Percentiles rank a stretch among this genome's conserved stretches.
These are phyloP conservation scores for Tephrocybe sp. DNA, from an alignment of 768 basidiomycete genomes.

Conservation along the genomic window DNA sequence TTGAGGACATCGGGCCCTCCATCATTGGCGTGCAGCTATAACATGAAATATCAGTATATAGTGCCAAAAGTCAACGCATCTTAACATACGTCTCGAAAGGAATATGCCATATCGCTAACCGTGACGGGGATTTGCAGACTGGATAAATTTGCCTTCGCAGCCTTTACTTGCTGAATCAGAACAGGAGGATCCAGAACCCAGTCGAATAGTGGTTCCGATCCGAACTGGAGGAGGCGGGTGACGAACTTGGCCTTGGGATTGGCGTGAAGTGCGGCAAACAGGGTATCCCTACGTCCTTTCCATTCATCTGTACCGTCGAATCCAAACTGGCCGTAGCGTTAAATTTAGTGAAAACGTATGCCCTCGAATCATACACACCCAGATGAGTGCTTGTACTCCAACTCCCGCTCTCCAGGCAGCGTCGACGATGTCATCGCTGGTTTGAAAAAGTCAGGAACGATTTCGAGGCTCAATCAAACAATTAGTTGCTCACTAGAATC, in stretches of 20 bases:
- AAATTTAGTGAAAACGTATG: background rate
- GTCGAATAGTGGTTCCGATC: slow-evolving; percentile 70
- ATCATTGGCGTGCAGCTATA: slow-evolving; percentile 38
- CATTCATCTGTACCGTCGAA: slow-evolving; percentile 49
- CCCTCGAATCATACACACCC: slow-evolving; percentile 44
- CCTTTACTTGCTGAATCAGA: slow-evolving; percentile 51
- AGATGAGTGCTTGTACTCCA: slow-evolving; percentile 73
- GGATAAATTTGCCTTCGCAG: slow-evolving; percentile 48
- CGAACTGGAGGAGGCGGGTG: slow-evolving; percentile 67
- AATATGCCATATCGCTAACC: slow-evolving; percentile 65
- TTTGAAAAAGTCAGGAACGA: background rate
- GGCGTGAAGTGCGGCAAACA: slow-evolving; percentile 52
- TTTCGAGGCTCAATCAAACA: background rate
- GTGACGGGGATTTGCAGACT: slow-evolving; percentile 65
- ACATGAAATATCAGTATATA: slow-evolving; percentile 1
- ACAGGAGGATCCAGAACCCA: slow-evolving; percentile 45
- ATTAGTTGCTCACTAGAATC: slow-evolving; percentile 41
- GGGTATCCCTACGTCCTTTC: slow-evolving; percentile 50
- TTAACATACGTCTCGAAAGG: slow-evolving; percentile 44
- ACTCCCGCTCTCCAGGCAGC: slow-evolving; percentile 70
- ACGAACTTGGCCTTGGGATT: slow-evolving; percentile 66
- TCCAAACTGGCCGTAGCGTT: slow-evolving; percentile 38
- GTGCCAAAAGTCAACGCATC: background rate
- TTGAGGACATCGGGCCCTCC: slow-evolving; percentile 56
- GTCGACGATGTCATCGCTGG: slow-evolving; percentile 56